Percentiles rank a stretch among this genome's conserved stretches.
phyloP scores from a whole-genome alignment of 2,329 filamentous ascomycete species.

The Fusarium mexicanum region DNA sequence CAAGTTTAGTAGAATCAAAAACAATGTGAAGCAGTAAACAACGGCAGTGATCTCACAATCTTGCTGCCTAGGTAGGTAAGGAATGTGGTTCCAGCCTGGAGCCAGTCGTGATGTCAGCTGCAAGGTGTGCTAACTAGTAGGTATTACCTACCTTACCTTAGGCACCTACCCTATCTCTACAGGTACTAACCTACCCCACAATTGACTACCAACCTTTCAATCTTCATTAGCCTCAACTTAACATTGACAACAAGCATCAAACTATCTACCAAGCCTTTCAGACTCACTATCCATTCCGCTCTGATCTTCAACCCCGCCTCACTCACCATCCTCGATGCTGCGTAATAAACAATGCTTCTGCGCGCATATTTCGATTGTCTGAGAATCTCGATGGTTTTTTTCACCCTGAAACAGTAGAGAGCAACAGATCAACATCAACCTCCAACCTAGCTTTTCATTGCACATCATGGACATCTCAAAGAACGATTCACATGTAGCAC shows the following conservation, averaged over 20 bases:
- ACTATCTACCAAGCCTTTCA: background rate
- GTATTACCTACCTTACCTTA: too few relatives aligned
- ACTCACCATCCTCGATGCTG: background rate
- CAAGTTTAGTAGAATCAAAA: background rate
- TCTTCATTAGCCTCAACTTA: constrained; percentile 14
- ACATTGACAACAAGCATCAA: background rate
- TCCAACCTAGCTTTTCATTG: background rate
- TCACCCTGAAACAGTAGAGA: constrained; percentile 10
- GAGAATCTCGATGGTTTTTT: constrained; percentile 5
- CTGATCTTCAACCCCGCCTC: background rate
- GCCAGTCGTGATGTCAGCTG: constrained; percentile 39
- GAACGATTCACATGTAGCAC: background rate
- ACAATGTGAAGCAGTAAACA: background rate
- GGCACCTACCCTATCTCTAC: constrained; percentile 8
- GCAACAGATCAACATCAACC: background rate
- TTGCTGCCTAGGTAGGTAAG: background rate
- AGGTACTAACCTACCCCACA: constrained; percentile 26
- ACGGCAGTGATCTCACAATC: background rate
- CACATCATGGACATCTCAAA: constrained; percentile 22
- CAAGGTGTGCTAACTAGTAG: background rate
- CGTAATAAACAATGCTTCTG: constrained; percentile 23
- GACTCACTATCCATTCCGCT: background rate
- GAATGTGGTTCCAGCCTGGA: background rate
- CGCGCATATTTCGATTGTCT: constrained; percentile 1
- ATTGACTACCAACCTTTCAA: constrained; percentile 29